A percentile compares a stretch with the other conserved stretches of the same genome.
These are phyloP conservation scores for Tricholoma matsutake DNA, from an alignment of 768 basidiomycete genomes.

Conservation along the genomic window DNA sequence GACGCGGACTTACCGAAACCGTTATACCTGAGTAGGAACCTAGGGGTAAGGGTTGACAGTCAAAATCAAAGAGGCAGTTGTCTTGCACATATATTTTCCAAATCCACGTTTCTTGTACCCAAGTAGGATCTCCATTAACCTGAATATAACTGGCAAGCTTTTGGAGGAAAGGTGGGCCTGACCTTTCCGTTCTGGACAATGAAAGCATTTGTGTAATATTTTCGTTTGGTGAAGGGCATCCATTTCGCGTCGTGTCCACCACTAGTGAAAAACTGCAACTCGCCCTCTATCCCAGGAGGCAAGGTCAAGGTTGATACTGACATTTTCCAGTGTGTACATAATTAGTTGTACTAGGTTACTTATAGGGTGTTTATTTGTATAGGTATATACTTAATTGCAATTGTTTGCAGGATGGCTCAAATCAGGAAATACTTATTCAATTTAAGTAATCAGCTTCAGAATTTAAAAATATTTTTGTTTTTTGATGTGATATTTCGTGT, in stretches of 20 bases:
- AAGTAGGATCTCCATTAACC: slow-evolving; percentile 52
- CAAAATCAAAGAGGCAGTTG: not conserved
- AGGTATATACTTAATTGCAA: not conserved
- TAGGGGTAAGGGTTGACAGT: slow-evolving; percentile 1
- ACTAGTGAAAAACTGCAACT: slow-evolving; percentile 23
- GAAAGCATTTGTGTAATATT: slow-evolving; percentile 71
- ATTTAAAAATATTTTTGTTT: too few species aligned
- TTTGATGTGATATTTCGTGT: too few species aligned
- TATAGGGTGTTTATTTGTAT: too few species aligned
- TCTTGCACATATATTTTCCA: slow-evolving; percentile 55
- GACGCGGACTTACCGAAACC: slow-evolving; percentile 59
- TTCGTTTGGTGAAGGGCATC: slow-evolving; percentile 39
- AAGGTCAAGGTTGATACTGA: not conserved
- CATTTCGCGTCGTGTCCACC: slow-evolving; percentile 48
- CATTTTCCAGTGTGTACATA: not conserved
- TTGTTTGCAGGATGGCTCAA: not conserved
- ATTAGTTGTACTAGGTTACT: too few species aligned
- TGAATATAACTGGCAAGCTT: not conserved
- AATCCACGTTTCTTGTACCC: slow-evolving; percentile 82
- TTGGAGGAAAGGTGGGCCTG: slow-evolving; percentile 3
- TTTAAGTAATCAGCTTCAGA: too few species aligned
- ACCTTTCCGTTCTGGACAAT: slow-evolving; percentile 54
- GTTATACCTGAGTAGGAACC: slow-evolving; percentile 55
- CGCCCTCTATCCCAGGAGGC: slow-evolving; percentile 45
- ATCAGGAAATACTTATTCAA: too few species aligned